Conservation (phyloP, 208 protist genomes). For the Herpetomonas samuelpessoai region DNA sequence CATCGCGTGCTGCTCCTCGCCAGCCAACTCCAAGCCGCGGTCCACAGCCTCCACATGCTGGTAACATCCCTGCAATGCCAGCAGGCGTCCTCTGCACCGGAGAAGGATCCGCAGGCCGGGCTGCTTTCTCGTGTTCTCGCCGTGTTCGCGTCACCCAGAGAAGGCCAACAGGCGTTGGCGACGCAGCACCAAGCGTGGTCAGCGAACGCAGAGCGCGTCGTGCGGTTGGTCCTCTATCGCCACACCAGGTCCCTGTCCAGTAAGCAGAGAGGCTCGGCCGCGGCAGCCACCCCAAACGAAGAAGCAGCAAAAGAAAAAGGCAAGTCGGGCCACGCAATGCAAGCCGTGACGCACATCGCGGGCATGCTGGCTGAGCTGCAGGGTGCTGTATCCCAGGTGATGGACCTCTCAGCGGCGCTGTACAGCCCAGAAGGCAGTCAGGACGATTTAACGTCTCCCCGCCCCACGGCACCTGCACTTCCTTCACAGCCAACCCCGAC, state of each 20-base stretch:
- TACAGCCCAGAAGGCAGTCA: background rate
- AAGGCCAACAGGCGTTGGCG: no score
- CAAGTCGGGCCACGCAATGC: background rate
- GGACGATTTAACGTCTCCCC: no score
- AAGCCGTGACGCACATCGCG: background rate
- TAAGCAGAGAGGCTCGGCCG: no score
- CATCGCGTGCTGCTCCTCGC: background rate
- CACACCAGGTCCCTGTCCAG: conserved; percentile 15
- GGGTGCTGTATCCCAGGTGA: background rate
- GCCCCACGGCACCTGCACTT: no score
- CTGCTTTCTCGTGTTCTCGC: no score
- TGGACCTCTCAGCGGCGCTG: background rate
- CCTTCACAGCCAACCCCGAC: no score
- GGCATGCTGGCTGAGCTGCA: background rate
- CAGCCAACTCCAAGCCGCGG: background rate
- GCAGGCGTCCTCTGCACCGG: no score
- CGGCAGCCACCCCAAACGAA: no score
- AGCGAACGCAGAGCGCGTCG: conserved; percentile 26
- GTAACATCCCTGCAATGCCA: no score
- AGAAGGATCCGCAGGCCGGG: no score
- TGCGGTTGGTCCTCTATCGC: conserved; percentile 24
- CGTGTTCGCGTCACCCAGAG: no score
- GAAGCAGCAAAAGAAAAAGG: background rate
- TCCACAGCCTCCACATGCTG: background rate
- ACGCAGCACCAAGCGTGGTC: no score